A percentile compares a stretch with the other conserved stretches of the same genome.
Conservation (phyloP, 140 eudicot species). For the Senecio squalidus region DNA sequence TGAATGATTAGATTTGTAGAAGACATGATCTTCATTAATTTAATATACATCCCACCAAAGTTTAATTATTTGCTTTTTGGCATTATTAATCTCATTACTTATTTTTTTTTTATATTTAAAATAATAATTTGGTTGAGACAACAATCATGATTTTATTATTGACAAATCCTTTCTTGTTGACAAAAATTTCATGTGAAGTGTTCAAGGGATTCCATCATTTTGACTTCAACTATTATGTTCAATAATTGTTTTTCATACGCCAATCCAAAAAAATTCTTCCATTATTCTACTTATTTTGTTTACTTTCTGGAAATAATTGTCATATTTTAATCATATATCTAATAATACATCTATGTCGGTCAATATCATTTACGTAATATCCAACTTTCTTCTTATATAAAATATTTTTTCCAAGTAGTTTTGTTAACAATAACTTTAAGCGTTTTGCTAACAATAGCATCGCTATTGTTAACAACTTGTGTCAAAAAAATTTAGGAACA, state of each 20-base stretch:
- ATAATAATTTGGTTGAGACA: neutral
- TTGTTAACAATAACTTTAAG: too few species aligned
- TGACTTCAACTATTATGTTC: slow-evolving; percentile 14
- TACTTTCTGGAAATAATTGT: neutral
- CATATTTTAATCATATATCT: neutral
- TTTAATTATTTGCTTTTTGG: neutral
- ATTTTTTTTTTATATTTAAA: neutral
- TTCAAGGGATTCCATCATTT: slow-evolving; percentile 21
- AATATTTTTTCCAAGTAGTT: too few species aligned
- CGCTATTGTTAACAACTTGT: too few species aligned
- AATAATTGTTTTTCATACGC: neutral
- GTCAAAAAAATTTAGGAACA: too few species aligned
- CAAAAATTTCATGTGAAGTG: slow-evolving; percentile 29
- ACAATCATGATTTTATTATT: slow-evolving; percentile 19
- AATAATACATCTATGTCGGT: too few species aligned
- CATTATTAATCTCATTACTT: neutral
- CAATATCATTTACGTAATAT: too few species aligned
- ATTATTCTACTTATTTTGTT: neutral
- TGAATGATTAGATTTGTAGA: too few species aligned
- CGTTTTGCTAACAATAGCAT: too few species aligned
- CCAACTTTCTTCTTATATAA: too few species aligned
- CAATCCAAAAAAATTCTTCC: slow-evolving; percentile 2
- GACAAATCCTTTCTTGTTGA: slow-evolving; percentile 26
- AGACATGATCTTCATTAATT: slow-evolving; percentile 4
- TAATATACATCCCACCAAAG: slow-evolving; percentile 6